Evolutionary conservation across 148 eudicot species (phyloP), one percentile per base, ranked within the genome.

Genomic region (Spergularia bocconei): DNA sequence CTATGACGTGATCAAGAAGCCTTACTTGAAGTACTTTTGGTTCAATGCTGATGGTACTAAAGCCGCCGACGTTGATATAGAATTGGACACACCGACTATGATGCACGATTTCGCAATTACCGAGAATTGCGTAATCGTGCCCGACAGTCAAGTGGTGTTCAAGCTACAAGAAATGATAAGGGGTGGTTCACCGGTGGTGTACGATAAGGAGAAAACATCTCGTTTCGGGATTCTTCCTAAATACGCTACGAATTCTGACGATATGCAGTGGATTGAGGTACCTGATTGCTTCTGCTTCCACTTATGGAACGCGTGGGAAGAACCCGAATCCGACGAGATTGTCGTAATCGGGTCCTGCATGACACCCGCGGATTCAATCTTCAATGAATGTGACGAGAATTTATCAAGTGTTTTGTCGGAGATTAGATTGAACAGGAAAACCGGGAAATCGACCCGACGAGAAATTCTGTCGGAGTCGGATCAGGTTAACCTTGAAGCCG

Each of bases 251-350:
- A 72, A 84, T 55, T 73, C 82, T 1, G 69, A 75, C 0, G 78
- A 56, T 12, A 91, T 93, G 11, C 89, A 88, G 66, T 93, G 98
- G 98, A 74, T 91, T 0, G 96, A 90, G 21, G 92, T 81, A 0
- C 93, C 91, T 0, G 91, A 87, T 63, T 93, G 98, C 78, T 93
- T 93, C 77, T 93, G 98, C 81, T 93, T 93, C 74, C 98, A 93
- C 38, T 84, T 93, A 5, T 93, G 98, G 96, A 93, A 93, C 38
- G 89, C 98, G 6, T 93, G 98, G 98, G 98, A 93, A 64, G 96
- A 93, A 50, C 85, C 87, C 0, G 96, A 91, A 10, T 79, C 81
- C 41, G 91, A 93, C 11, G 98, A 93, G 68, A 66, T 93, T 2
- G 96, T 93, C 2, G 98, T 93, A 12, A 89, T 93, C 19, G 98